A percentile compares a stretch with the other conserved stretches of the same genome.
Conservation (phyloP, 1,139 yeast species). For the Blastobotrys elegans region DNA sequence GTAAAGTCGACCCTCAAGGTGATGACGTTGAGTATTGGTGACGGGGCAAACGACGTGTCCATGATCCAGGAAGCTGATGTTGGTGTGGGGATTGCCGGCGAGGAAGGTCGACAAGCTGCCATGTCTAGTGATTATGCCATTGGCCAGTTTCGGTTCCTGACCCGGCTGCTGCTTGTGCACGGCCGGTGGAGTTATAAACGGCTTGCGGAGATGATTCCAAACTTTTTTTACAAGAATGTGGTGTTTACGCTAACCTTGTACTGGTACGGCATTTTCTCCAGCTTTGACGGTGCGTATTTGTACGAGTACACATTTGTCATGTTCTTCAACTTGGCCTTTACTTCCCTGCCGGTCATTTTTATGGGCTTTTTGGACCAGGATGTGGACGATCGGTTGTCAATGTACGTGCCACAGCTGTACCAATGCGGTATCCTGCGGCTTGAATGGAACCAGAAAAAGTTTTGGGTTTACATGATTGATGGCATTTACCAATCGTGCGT, state of each 20-base stretch:
- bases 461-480: conserved; percentile 79
- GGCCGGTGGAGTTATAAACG: conserved; percentile 96
- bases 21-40: conserved; percentile 93
- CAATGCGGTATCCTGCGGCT: conserved; percentile 74
- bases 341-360: conserved; percentile 88
- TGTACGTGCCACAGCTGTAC: conserved; percentile 87
- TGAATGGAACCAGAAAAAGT: conserved; percentile 78
- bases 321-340: conserved; percentile 91
- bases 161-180: conserved; percentile 76
- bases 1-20: conserved; percentile 78
- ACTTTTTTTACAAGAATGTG: conserved; percentile 87
- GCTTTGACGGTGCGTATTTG: conserved; percentile 88
- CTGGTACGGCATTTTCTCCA: conserved; percentile 85
- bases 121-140: conserved; percentile 97
- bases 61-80: conserved; percentile 98
- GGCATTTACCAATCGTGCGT: conserved; percentile 85
- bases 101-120: conserved; percentile 96
- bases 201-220: conserved; percentile 89
- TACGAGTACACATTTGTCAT: conserved; percentile 89
- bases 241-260: conserved; percentile 82
- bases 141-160: conserved; percentile 86
- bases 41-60: conserved; percentile 97
- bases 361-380: conserved; percentile 93
- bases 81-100: conserved; percentile 98
- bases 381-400: conserved; percentile 72